Conservation (phyloP, 768 basidiomycete genomes). For the Imleria badia region DNA sequence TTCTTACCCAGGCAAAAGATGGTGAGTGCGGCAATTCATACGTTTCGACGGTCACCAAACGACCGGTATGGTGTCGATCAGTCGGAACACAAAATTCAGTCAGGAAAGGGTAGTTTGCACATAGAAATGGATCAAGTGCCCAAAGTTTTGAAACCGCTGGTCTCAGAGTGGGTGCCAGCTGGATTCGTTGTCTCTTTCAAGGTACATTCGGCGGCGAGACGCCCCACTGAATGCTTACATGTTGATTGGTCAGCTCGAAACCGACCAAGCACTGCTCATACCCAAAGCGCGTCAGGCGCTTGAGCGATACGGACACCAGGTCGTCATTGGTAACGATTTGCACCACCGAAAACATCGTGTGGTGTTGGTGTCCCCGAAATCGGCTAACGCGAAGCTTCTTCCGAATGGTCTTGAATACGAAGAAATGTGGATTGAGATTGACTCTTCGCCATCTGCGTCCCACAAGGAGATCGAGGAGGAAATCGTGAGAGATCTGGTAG, state of each 20-base stretch:
- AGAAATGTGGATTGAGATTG: constrained; percentile 67
- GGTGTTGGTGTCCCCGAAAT: constrained; percentile 73
- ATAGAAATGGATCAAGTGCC: constrained; percentile 99
- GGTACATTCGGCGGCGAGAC: constrained; percentile 42
- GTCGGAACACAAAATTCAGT: constrained; percentile 99
- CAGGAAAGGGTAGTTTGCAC: constrained; percentile 86
- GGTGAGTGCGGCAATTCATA: constrained; percentile 47
- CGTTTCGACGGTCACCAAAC: neutral
- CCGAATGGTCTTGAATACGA: constrained; percentile 38
- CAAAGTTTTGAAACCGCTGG: constrained; percentile 90
- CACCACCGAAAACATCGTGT: constrained; percentile 89
- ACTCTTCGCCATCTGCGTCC: constrained; percentile 35
- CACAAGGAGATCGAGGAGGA: constrained; percentile 90
- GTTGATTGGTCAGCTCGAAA: constrained; percentile 71
- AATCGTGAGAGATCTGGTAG: constrained; percentile 75
- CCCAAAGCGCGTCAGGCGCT: constrained; percentile 90
- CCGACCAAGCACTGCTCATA: constrained; percentile 76
- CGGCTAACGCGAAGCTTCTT: constrained; percentile 10
- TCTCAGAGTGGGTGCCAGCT: constrained; percentile 88
- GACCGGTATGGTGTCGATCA: constrained; percentile 28
- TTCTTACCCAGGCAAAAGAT: constrained; percentile 90
- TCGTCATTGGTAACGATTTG: constrained; percentile 97
- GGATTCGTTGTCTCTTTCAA: constrained; percentile 98
- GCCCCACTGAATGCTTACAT: constrained; percentile 6
- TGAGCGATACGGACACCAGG: constrained; percentile 93